phyloP scores from a whole-genome alignment of 208 protist genomes.

The Wallacemonas sp. region DNA sequence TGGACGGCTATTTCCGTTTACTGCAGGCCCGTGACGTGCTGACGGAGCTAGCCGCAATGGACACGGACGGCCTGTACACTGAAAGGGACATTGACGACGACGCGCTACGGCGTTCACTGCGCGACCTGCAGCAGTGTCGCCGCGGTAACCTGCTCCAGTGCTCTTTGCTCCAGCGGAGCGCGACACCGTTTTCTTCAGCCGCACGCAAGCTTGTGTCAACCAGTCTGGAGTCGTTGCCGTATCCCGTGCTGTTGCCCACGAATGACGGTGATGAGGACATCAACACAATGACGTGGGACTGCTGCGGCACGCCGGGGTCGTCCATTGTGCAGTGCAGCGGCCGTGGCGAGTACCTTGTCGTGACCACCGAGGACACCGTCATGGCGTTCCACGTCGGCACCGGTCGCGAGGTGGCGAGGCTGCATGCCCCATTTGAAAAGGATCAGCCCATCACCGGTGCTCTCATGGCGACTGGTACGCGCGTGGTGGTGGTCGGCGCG shows the following conservation, averaged over 20 bases:
- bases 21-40: conserved; percentile 53
- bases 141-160: conserved; percentile 62
- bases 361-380: conserved; percentile 48
- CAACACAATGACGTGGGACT: conserved; percentile 24
- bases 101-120: conserved; percentile 37
- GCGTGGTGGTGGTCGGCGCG: conserved; percentile 63
- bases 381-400: conserved; percentile 43
- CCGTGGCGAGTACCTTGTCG: conserved; percentile 51
- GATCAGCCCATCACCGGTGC: conserved; percentile 52
- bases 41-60: conserved; percentile 35
- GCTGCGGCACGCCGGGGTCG: conserved; percentile 8
- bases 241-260: conserved; percentile 54
- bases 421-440: conserved; percentile 58
- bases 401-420: conserved; percentile 34
- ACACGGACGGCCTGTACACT: conserved; percentile 18
- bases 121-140: conserved; percentile 44
- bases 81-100: conserved; percentile 30
- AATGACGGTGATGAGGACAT: conserved; percentile 62
- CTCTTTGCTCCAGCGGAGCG: conserved; percentile 42
- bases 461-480: conserved; percentile 53
- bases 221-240: conserved; percentile 27
- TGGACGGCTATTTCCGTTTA: conserved; percentile 74
- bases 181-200: conserved; percentile 38
- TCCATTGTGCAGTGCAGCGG: conserved; percentile 40
- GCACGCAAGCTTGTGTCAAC: conserved; percentile 9